Percentiles rank a stretch among this genome's conserved stretches.
phyloP scores from a whole-genome alignment of 2,329 filamentous ascomycete genomes.

The Gnomoniopsis smithogilvyi region DNA sequence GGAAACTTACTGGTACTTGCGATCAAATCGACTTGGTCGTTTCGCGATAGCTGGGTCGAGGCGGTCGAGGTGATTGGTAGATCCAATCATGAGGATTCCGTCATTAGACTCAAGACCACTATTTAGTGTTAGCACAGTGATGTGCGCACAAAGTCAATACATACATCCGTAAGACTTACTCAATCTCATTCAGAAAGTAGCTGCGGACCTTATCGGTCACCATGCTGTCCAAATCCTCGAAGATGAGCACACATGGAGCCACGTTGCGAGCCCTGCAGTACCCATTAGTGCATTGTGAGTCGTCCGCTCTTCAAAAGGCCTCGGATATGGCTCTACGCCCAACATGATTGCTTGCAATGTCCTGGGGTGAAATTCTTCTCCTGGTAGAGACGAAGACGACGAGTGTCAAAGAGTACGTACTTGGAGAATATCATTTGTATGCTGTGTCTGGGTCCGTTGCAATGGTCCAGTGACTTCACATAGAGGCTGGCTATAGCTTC shows the following conservation, averaged over 20 bases:
- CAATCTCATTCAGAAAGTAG: slow-evolving; percentile 72
- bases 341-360: too few species aligned
- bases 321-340: too few species aligned
- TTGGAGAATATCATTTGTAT: slow-evolving; percentile 54
- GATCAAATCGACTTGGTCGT: slow-evolving; percentile 63
- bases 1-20: slow-evolving; percentile 50
- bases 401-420: not conserved
- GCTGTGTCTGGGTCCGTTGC: slow-evolving; percentile 51
- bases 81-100: slow-evolving; percentile 67
- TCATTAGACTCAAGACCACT: slow-evolving; percentile 63
- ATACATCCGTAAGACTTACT: slow-evolving; percentile 26
- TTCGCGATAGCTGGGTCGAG: slow-evolving; percentile 67
- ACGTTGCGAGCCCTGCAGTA: slow-evolving; percentile 46
- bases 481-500: slow-evolving; percentile 58
- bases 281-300: too few species aligned
- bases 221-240: slow-evolving; percentile 69
- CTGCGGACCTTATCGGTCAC: slow-evolving; percentile 57
- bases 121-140: too few species aligned
- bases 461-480: slow-evolving; percentile 51
- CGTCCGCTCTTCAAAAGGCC: too few species aligned
- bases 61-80: slow-evolving; percentile 63
- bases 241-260: slow-evolving; percentile 67
- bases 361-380: too few species aligned
- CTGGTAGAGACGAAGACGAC: too few species aligned
- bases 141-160: too few species aligned